Percentiles rank a stretch among this genome's conserved stretches.
phyloP scores from a whole-genome alignment of 768 basidiomycete genomes.

The Artomyces pyxidatus region DNA sequence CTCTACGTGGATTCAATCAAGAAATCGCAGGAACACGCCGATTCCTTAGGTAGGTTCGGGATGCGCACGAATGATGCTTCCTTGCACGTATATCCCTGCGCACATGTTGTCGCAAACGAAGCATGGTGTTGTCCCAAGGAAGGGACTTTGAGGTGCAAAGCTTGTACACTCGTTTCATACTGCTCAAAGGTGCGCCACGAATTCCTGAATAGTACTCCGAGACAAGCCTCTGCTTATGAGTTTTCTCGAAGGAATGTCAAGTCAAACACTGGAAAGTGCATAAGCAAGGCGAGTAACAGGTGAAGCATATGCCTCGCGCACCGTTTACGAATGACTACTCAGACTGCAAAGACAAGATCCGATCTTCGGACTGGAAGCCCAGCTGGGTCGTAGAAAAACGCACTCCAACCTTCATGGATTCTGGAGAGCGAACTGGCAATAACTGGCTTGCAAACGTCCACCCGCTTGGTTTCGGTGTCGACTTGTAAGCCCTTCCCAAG shows the following conservation, averaged over 20 bases:
- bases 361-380: not conserved
- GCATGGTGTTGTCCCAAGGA: constrained; percentile 27
- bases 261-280: constrained; percentile 32
- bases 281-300: constrained; percentile 24
- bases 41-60: no score
- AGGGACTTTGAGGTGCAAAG: constrained; percentile 20
- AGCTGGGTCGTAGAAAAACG: not conserved
- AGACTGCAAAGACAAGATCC: not conserved
- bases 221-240: not conserved
- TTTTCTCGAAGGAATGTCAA: constrained; percentile 29
- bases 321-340: not conserved
- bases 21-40: no score
- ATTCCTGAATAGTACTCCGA: not conserved
- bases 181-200: constrained; percentile 33
- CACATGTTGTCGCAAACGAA: no score
- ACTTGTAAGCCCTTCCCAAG: not conserved
- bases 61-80: no score
- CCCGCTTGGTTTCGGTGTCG: not conserved
- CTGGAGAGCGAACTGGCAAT: not conserved
- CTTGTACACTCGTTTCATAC: constrained; percentile 35
- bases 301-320: not conserved
- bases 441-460: not conserved
- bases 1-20: no score
- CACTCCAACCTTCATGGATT: not conserved
- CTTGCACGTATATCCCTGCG: no score